These are phyloP conservation scores for Lactifluus subvellereus DNA, from an alignment of 768 basidiomycete species.

Conservation along the genomic window DNA sequence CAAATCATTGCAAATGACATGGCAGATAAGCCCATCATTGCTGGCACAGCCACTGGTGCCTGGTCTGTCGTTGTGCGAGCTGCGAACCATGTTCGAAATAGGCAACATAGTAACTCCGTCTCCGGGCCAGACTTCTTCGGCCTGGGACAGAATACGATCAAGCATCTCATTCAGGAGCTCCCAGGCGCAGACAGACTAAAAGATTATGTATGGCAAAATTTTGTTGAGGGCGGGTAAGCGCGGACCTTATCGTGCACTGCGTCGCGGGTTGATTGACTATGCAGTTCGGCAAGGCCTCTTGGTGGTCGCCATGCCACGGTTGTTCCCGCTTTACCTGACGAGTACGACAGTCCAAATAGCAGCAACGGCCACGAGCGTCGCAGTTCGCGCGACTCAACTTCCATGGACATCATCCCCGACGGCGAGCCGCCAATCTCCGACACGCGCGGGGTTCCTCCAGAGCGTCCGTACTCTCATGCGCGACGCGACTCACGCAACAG, in stretches of 20 bases:
- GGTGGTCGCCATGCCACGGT: constrained; percentile 81
- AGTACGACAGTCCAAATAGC: constrained; percentile 45
- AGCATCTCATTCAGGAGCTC: constrained; percentile 84
- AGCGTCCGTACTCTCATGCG: constrained; percentile 16
- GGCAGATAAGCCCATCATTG: constrained; percentile 65
- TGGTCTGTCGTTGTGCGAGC: constrained; percentile 82
- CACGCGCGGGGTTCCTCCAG: constrained; percentile 6
- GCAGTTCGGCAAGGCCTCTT: constrained; percentile 47
- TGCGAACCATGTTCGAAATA: constrained; percentile 73
- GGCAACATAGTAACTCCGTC: constrained; percentile 81
- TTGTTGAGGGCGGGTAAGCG: constrained; percentile 79
- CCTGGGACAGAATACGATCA: constrained; percentile 81
- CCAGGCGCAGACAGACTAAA: constrained; percentile 62
- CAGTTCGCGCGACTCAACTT: constrained; percentile 14
- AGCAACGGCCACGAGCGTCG: constrained; percentile 23
- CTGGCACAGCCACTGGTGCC: constrained; percentile 83
- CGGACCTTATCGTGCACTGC: constrained; percentile 10
- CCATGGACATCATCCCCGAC: constrained; percentile 17
- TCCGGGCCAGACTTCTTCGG: constrained; percentile 89
- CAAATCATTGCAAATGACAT: constrained; percentile 73
- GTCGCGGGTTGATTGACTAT: constrained; percentile 22
- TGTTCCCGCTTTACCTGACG: constrained; percentile 73
- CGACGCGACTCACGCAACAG: constrained; percentile 21
- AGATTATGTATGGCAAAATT: constrained; percentile 85
- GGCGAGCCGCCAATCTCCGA: constrained; percentile 18